Base-by-base conservation (phyloP, 495 filamentous ascomycete genomes). In the Lasiosphaeria miniovina region DNA sequence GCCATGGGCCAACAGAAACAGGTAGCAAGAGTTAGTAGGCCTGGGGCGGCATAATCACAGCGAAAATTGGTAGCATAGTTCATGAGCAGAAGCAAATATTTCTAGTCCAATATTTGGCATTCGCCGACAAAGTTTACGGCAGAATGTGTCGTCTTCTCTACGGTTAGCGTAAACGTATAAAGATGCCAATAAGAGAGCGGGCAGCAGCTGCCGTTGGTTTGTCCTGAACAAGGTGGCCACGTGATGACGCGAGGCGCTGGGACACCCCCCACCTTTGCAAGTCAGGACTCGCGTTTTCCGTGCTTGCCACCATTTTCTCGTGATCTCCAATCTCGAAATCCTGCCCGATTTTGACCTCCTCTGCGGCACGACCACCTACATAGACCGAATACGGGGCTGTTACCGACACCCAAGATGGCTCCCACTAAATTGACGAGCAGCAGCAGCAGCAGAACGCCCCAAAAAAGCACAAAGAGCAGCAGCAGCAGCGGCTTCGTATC, bases 221-320 rank as follows among this genome's bases (percentile, higher is more conserved):
- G 24, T 24, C 24, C 24, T 24, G 24, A 24, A 24, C 24, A 24
- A 24, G 2, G 24, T 24, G 24, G 24, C 14, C 63, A 65, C 63
- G 63, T 65, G 63, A 65, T 52, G 36, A 36, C 63, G 63, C 60
- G 63, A 45, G 52, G 49, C 35, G 33, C 45, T 41, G 40, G 24
- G 36, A 35, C 15, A 45, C 45, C 38, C 36, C 56, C 3, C 35
- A 40, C 45, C 43, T 46, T 12, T 9, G 6, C 7, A 32, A 32
- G 24, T 24, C 24, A 1, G 24, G 34, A 7, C 17, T 53, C 54
- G 50, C 50, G 50, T 54, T 49, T 54, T 49, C 58, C 43, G 43
- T 46, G 43, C 15, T 46, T n/a, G 43, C 43, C 43, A 46, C 43
- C 5, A 5, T 33, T 48, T 33, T 43, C n/a, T 24, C 49, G 48